Conservation (phyloP, 2,329 filamentous ascomycete species). For the Fusarium pseudoanthophilum region DNA sequence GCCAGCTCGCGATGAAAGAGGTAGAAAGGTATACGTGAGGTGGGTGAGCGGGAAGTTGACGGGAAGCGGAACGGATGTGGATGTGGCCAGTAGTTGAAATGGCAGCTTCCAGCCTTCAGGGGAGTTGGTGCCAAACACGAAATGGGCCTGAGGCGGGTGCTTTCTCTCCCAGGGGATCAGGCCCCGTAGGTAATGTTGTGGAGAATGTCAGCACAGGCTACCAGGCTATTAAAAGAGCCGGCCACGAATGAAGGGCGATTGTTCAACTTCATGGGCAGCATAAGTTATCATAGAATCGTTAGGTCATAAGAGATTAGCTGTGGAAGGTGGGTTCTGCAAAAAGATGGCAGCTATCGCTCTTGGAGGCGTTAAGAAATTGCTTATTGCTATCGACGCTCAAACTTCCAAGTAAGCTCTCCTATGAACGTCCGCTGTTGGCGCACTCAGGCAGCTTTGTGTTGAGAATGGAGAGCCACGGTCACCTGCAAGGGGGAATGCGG, state of each 20-base stretch:
- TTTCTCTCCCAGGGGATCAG: constrained; percentile 11
- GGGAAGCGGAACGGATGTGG: constrained; percentile 36
- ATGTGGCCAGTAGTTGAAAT: constrained; percentile 39
- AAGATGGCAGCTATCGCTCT: not conserved
- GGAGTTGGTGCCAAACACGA: constrained; percentile 35
- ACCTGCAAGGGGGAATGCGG: constrained; percentile 24
- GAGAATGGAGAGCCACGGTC: constrained; percentile 16
- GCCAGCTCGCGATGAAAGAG: constrained; percentile 49
- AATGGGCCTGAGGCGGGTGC: constrained; percentile 36
- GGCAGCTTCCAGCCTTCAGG: constrained; percentile 27
- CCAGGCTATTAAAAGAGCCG: constrained; percentile 32
- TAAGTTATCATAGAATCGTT: not conserved
- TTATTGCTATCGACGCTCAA: not conserved
- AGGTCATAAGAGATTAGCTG: not conserved
- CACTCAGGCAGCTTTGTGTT: not conserved
- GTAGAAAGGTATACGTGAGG: constrained; percentile 36
- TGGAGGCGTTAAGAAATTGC: not conserved
- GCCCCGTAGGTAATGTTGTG: constrained; percentile 23
- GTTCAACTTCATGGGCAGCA: constrained; percentile 13
- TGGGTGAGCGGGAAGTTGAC: constrained; percentile 39
- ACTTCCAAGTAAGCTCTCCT: not conserved
- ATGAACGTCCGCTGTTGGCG: not conserved
- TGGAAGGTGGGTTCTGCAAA: not conserved
- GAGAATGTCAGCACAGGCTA: constrained; percentile 39
- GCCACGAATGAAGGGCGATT: constrained; percentile 1